Evolutionary conservation across 768 basidiomycete species (phyloP).

Genomic region (Termitomyces sp.): DNA sequence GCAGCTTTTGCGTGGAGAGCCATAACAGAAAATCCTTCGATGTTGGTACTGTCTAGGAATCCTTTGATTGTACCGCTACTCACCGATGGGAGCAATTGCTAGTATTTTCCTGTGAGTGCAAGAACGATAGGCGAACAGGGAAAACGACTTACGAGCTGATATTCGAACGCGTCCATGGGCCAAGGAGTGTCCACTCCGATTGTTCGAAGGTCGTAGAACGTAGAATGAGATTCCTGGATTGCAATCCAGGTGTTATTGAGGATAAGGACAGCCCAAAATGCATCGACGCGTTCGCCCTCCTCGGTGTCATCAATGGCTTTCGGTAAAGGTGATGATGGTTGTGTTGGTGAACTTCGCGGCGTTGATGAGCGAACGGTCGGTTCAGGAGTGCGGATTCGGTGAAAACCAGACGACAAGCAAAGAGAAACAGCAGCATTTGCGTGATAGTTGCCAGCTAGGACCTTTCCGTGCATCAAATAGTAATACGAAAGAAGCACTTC

Average conservation of each 20-base stretch:
- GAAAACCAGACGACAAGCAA: slow-evolving; percentile 32
- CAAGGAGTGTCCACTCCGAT: slow-evolving; percentile 31
- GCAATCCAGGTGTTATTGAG: slow-evolving; percentile 47
- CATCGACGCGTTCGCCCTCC: slow-evolving; percentile 29
- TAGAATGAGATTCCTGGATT: slow-evolving; percentile 38
- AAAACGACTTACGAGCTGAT: slow-evolving; percentile 8
- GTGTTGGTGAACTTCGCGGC: slow-evolving; percentile 1
- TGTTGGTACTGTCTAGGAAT: slow-evolving; percentile 22
- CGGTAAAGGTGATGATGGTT: slow-evolving; percentile 25
- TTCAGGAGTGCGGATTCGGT: slow-evolving; percentile 25
- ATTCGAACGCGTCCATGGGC: slow-evolving; percentile 23
- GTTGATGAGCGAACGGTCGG: not conserved
- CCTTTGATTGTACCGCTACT: slow-evolving; percentile 22
- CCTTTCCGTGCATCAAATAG: slow-evolving; percentile 43
- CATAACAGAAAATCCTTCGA: slow-evolving; percentile 21
- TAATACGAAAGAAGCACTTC: slow-evolving; percentile 53
- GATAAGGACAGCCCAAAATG: slow-evolving; percentile 31
- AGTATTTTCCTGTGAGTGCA: not conserved
- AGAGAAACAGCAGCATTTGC: slow-evolving; percentile 43
- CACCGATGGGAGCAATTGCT: slow-evolving; percentile 12
- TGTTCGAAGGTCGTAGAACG: slow-evolving; percentile 35
- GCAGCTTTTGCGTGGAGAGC: slow-evolving; percentile 27
- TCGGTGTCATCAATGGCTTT: slow-evolving; percentile 19
- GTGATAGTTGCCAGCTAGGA: slow-evolving; percentile 46
- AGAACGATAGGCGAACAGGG: not conserved